Base-by-base conservation (phyloP, 1,284 basidiomycete species). In the Ustilago hordei region DNA sequence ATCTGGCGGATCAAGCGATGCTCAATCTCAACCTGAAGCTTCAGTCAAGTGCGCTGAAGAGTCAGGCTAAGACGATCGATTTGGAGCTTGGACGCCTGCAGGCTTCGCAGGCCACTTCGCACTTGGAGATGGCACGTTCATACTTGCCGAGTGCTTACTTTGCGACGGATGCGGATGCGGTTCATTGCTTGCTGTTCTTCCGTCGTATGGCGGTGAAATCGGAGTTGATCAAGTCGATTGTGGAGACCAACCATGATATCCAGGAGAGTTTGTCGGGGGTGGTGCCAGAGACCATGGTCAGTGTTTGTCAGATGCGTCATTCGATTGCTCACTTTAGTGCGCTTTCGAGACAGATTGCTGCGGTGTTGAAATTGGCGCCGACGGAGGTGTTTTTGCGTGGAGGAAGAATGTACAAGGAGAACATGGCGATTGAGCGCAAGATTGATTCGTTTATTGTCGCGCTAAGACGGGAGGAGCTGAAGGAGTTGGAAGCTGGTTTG, bases 391-490 rank as follows among this genome's bases (percentile, higher is more conserved):
- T 85, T 64, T 52, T 85, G 7, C 70, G 73, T 3, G 78, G 93
- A 60, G 96, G 95, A 1, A 90, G 93, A 35, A 89, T 97, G 34
- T 94, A 91, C 78, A 90, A 90, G 8, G 96, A 99, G 74, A 72
- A 79, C 35, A 90, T 98, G 43, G 90, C 91, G 0, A 91, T 98
- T 85, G 96, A 99, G 88, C 93, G 92, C 85, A 90, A 93, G 47
- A 90, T 99, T 60, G 95, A 99, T 82, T 91, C 92, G 86, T 96
- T 96, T 86, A 91, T 98, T 67, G 92, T 93, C 60, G 89, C 92
- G 36, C 88, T 97, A 13, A 90, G 93, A 54, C 89, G 91, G 50
- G 94, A 98, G 78, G 95, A 95, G 86, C 94, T 99, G 88, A 90
- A 92, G 50, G 95, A 96, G 87, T 90, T 91, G 86, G 95, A 97